A percentile compares a stretch with the other conserved stretches of the same genome.
Evolutionary conservation across 805 yeast species (phyloP).

Genomic region (Candida caryicola): DNA sequence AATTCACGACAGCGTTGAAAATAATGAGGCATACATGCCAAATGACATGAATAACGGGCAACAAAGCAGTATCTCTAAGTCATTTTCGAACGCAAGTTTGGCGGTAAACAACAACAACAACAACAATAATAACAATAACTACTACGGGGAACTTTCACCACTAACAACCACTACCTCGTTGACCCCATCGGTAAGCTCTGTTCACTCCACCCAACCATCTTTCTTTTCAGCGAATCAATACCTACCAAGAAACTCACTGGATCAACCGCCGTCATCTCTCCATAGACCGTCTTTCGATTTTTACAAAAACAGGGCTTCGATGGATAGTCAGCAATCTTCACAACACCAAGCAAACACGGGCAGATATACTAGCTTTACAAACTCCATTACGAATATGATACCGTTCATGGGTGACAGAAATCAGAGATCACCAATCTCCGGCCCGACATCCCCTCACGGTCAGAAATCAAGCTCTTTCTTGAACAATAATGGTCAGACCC

Average conservation of each 20-base stretch:
- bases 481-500: conserved; percentile 7
- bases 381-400: conserved; percentile 37
- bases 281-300: conserved; percentile 33
- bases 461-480: conserved; percentile 3
- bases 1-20: conserved; percentile 2
- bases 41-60: neutral
- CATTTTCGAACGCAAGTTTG: conserved; percentile 9
- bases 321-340: conserved; percentile 28
- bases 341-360: conserved; percentile 17
- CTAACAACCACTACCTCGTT: conserved; percentile 43
- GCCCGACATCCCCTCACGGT: conserved; percentile 16
- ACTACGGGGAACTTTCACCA: conserved; percentile 35
- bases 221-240: conserved; percentile 44
- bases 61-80: conserved; percentile 6
- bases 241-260: conserved; percentile 36
- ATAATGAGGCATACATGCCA: conserved; percentile 5
- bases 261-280: conserved; percentile 28
- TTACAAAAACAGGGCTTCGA: conserved; percentile 27
- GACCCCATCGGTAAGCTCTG: conserved; percentile 39
- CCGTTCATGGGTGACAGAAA: conserved; percentile 40
- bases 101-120: conserved; percentile 4
- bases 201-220: conserved; percentile 43
- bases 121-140: conserved; percentile 3
- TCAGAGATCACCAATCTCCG: conserved; percentile 18
- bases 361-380: conserved; percentile 32